Percentiles rank a stretch among this genome's conserved stretches.
Evolutionary conservation across 768 basidiomycete species (phyloP).

Genomic region (Paxillus involutus): DNA sequence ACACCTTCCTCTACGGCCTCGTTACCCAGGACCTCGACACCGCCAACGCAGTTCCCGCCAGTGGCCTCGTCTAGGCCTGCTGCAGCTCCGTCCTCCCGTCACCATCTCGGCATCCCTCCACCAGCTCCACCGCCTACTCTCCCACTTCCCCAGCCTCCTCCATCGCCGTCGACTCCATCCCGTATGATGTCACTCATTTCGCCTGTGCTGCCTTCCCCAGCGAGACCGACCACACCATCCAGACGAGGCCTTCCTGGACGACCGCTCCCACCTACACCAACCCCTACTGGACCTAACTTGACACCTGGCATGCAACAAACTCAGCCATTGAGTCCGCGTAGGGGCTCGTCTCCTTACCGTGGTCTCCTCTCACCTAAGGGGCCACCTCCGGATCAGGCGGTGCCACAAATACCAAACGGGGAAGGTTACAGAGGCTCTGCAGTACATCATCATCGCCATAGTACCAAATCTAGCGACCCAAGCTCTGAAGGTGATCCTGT

Average conservation of each 20-base stretch:
- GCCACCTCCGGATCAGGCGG: constrained; percentile 1
- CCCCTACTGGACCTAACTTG: neutral
- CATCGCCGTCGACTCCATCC: constrained; percentile 9
- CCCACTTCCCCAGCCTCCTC: constrained; percentile 30
- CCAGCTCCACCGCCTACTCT: constrained; percentile 31
- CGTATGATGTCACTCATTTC: neutral
- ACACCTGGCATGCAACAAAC: constrained; percentile 1
- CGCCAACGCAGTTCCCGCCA: neutral
- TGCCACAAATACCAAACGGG: neutral
- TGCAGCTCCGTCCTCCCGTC: constrained; percentile 18
- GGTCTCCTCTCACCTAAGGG: constrained; percentile 17
- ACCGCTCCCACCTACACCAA: constrained; percentile 14
- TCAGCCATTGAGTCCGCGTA: constrained; percentile 15
- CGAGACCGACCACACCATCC: constrained; percentile 1
- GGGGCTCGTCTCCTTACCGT: constrained; percentile 21
- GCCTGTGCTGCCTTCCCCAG: constrained; percentile 1
- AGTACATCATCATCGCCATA: neutral
- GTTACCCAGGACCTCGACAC: neutral
- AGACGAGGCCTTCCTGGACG: constrained; percentile 15
- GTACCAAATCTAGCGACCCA: neutral
- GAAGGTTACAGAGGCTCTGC: neutral
- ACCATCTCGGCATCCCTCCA: constrained; percentile 28
- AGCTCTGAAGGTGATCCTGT: constrained; percentile 7
- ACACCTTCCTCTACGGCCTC: constrained; percentile 20
- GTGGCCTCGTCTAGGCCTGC: constrained; percentile 8